These are phyloP conservation scores for Candida sanyaensis DNA, from an alignment of 1,139 yeast genomes.

Conservation along the genomic window DNA sequence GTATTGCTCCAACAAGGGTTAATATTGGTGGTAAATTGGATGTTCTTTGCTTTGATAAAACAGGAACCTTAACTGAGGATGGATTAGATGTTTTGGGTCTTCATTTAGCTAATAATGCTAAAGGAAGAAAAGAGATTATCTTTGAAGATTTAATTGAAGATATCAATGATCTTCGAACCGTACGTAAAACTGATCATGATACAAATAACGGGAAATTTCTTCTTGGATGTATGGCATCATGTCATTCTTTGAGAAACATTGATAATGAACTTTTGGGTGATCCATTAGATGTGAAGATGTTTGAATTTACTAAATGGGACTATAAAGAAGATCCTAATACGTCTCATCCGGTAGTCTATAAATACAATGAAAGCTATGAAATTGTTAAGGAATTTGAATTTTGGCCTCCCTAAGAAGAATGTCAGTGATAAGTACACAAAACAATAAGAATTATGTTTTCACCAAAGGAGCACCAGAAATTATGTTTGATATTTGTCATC, in stretches of 20 bases:
- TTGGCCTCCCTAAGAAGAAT: conserved; percentile 83
- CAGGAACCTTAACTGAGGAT: conserved; percentile 97
- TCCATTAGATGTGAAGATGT: conserved; percentile 92
- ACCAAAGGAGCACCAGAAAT: conserved; percentile 85
- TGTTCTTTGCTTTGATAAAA: conserved; percentile 89
- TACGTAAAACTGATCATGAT: conserved; percentile 19
- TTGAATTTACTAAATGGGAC: conserved; percentile 79
- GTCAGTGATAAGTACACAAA: conserved; percentile 70
- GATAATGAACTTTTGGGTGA: conserved; percentile 88
- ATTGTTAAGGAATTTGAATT: conserved; percentile 81
- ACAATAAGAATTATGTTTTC: conserved; percentile 47
- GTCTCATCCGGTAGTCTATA: conserved; percentile 24
- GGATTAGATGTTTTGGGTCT: conserved; percentile 92
- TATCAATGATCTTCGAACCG: conserved; percentile 18
- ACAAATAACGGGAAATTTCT: conserved; percentile 35
- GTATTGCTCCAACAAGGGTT: conserved; percentile 91
- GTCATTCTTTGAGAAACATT: conserved; percentile 82
- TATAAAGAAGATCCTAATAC: conserved; percentile 61
- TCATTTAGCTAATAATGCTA: conserved; percentile 58
- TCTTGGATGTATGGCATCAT: conserved; percentile 67
- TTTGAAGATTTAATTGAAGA: conserved; percentile 48
- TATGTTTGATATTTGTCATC: conserved; percentile 75
- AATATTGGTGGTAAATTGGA: conserved; percentile 95
- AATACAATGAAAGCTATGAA: conserved; percentile 45
- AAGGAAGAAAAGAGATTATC: conserved; percentile 50